Base-by-base conservation (phyloP, 176 grass and related monocot genomes). In the Oryza coarctata region DNA sequence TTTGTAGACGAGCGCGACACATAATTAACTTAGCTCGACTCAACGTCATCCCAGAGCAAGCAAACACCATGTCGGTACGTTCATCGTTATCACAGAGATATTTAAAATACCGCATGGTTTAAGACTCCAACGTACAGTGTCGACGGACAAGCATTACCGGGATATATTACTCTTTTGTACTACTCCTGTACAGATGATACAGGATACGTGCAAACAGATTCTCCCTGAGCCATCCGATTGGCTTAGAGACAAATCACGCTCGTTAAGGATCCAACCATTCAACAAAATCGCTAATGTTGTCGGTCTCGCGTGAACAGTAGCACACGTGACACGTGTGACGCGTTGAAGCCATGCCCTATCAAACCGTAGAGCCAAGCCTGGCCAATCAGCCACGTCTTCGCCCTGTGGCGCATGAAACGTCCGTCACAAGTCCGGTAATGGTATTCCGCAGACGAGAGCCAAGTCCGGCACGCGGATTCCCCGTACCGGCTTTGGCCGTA, bases 391-490 rank as follows among this genome's bases (percentile, higher is more conserved):
- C 66, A 40, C 4, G 29, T 14, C 1, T 2, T 57, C 8, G 12
- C 6, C 22, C 69, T 33, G 18, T 74, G 31, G 72, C 30, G 47
- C 4, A 35, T 11, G 29, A 47, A 65, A 49, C 10, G 57, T 3
- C 38, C 31, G n/a, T 36, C n/a, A 65, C 40, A 32, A 27, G 31
- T 67, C 40, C 8, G 68, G 43, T 52, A n/a, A 20, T 36, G 81
- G 61, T 40, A 23, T 61, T 49, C 15, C 39, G 80, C 43, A 47
- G 34, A 79, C 47, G 68, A 28, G 79, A 84, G 78, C 68, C 44
- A 83, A 47, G 35, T 60, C n/a, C 3, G 6, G 60, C 71, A 77
- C 77, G 39, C 43, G 73, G 68, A 82, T 62, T 82, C 78, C 83
- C 81, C 65, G 57, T 50, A 55, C 34, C 33, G 32, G 32, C 49